Evolutionary conservation across 495 filamentous ascomycete species (phyloP), one percentile per base, ranked within the genome.

Genomic region (Aspergillus wentii): DNA sequence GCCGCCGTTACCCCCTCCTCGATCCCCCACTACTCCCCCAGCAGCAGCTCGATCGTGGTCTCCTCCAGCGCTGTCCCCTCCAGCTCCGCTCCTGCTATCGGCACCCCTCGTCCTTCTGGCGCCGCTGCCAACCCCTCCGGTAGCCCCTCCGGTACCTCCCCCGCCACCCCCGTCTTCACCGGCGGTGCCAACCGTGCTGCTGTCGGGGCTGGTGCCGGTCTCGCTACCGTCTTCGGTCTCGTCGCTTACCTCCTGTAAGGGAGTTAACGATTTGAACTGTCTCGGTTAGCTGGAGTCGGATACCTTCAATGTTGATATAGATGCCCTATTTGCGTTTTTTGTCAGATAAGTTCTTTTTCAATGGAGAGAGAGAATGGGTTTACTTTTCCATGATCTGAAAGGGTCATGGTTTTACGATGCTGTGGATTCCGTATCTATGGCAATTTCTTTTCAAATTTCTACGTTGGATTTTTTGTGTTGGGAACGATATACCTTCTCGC

Each of bases 221-320:
- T 88, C 44, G 85, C 80, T 50, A 82, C 75, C 66, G 66, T 89
- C 52, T 75, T 88, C 66, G 87, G 80, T 65, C 57, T 81, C 49
- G 82, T 76, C 53, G 86, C 82, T 56, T 75, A 79, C 65, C 54
- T 85, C 56, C 78, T 89, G 72, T 91, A 91, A 86, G 70, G 33
- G 28, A 23, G 29, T 21, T 41, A 14, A 50, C n/a, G n/a, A n/a
- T n/a, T n/a, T n/a, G n/a, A n/a, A n/a, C n/a, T n/a, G n/a, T n/a
- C n/a, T n/a, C n/a, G n/a, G n/a, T n/a, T n/a, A n/a, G n/a, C n/a
- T n/a, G n/a, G n/a, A n/a, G n/a, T n/a, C n/a, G n/a, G n/a, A n/a
- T n/a, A n/a, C n/a, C n/a, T n/a, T n/a, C n/a, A n/a, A n/a, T n/a
- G n/a, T n/a, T n/a, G n/a, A n/a, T n/a, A n/a, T n/a, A n/a, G n/a